Base-by-base conservation (phyloP, 1,139 yeast species). In the Debaryomycetaceae sp. region DNA sequence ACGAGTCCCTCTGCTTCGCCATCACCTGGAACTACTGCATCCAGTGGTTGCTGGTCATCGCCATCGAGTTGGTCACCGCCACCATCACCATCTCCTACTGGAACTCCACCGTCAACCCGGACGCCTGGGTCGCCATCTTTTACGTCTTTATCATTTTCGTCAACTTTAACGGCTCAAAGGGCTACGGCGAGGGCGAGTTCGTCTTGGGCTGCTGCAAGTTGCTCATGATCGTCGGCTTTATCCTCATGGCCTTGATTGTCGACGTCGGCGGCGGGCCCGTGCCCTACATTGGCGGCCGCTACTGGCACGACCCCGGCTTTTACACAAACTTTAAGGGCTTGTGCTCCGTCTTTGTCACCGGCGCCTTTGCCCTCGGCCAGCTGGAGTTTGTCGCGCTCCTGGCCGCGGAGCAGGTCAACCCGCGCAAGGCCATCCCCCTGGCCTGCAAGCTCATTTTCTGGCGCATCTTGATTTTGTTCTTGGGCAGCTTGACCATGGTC, bases 1-100 rank as follows among this genome's bases (percentile, higher is more conserved):
- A 59, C 31, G 62, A 55, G 29, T 47, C 57, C 12, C 37, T 58
- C 31, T 61, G 61, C 5, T 59, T 58, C 41, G 63, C 65, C 13
- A 52, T 58, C 33, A 54, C 61, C 19, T 58, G 65, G 65, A 59
- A 59, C 40, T 59, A 59, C 39, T 56, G 62, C 47, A 54, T 59
- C 29, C 64, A 58, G 39, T 59, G 66, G 66, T 40, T 58, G 22
- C 53, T 62, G 10, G 62, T 59, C 27, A 55, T 59, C 33, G 57
- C 63, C 20, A 53, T 59, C 35, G 66, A 59, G 36, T 52, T 59
- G 41, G 66, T 59, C 28, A 58, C 64, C 10, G 61, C 62, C 4
- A 44, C 55, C 30, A 52, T 56, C 46, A 56, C 62, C 27, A 54
- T 55, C 30, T 43, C 51, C 34, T 57, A 47, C 42, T 57, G 63